Conservation (phyloP, 164 flowering plant genomes). For the Nelumbo lutea region DNA sequence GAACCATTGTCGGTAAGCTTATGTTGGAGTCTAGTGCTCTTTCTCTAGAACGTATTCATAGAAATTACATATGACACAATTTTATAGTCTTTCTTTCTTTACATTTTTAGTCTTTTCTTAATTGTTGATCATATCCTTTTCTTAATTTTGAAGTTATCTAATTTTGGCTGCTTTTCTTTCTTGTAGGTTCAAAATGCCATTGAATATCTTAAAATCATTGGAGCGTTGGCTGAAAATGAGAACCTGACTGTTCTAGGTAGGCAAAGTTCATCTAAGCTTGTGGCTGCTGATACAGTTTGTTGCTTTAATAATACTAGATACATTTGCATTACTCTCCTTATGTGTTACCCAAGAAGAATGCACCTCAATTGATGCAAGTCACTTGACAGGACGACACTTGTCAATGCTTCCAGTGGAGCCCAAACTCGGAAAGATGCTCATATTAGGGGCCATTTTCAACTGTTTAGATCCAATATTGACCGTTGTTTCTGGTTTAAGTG, state of each 20-base stretch:
- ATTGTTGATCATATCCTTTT: neutral
- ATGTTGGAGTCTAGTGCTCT: neutral
- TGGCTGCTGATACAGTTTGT: neutral
- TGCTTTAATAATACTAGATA: neutral
- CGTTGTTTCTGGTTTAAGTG: conserved; percentile 89
- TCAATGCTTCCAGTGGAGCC: conserved; percentile 96
- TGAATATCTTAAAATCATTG: conserved; percentile 79
- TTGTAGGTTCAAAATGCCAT: conserved; percentile 93
- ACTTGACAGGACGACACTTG: conserved; percentile 68
- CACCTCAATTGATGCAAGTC: conserved; percentile 7
- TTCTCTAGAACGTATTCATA: neutral
- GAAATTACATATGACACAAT: neutral
- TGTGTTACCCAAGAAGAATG: neutral
- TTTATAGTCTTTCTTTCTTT: neutral
- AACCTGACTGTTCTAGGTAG: conserved; percentile 77
- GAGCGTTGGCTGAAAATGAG: conserved; percentile 84
- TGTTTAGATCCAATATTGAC: conserved; percentile 87
- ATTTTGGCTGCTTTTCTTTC: neutral
- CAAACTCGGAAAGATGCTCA: conserved; percentile 95
- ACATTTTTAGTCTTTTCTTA: neutral
- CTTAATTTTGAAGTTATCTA: neutral
- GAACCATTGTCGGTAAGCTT: conserved; percentile 67
- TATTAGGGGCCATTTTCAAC: conserved; percentile 78
- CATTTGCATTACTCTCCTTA: neutral
- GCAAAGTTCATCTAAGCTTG: neutral